phyloP scores from a whole-genome alignment of 495 filamentous ascomycete species.

The Lasiosphaeria hispida region DNA sequence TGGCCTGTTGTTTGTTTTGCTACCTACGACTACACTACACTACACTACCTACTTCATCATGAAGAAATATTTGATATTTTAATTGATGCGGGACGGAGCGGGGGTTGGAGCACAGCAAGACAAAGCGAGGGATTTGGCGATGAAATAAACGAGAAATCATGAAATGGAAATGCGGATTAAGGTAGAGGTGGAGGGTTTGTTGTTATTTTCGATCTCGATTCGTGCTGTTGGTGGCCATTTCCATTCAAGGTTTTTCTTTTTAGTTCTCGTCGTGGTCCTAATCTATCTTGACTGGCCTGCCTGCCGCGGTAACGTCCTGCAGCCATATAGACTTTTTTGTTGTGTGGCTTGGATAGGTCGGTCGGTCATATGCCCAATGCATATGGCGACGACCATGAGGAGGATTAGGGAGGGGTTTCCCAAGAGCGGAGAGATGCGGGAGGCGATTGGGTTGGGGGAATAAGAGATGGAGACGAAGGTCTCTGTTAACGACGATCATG shows the following conservation, averaged over 20 bases:
- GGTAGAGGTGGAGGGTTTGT: neutral
- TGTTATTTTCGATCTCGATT: too few species aligned
- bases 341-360: neutral
- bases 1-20: neutral
- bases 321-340: constrained; percentile 9
- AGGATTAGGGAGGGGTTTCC: neutral
- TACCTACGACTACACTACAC: too few species aligned
- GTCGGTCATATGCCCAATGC: constrained; percentile 12
- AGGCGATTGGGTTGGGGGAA: neutral
- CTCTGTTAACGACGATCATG: constrained; percentile 9
- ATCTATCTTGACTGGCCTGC: too few species aligned
- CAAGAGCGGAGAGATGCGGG: neutral
- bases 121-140: too few species aligned
- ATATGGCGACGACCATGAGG: neutral
- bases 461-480: neutral
- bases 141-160: too few species aligned
- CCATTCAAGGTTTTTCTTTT: neutral
- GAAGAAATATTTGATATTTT: constrained; percentile 1
- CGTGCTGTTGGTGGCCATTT: neutral
- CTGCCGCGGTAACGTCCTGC: neutral
- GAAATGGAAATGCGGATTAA: too few species aligned
- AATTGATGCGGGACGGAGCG: neutral
- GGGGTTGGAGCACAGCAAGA: too few species aligned
- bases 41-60: too few species aligned
- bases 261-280: neutral